phyloP scores from a whole-genome alignment of 306 rosid genomes.

The Ammopiptanthus mongolicus region DNA sequence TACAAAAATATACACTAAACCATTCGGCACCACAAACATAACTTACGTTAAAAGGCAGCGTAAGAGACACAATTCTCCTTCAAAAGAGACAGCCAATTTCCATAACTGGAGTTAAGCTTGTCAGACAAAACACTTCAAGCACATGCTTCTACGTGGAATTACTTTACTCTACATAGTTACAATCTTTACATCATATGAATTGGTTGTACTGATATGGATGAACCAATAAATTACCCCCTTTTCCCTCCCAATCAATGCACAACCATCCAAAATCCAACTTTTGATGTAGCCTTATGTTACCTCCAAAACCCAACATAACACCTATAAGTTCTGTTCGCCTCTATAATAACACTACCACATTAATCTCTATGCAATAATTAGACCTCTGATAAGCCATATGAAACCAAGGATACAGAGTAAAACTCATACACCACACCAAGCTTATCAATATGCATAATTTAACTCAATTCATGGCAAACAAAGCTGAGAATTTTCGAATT shows the following conservation, averaged over 20 bases:
- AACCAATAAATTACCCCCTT: slow-evolving; percentile 12
- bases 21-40: slow-evolving; percentile 46
- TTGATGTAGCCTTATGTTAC: not conserved
- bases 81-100: not conserved
- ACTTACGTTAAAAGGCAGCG: slow-evolving; percentile 29
- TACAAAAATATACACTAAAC: slow-evolving; percentile 31
- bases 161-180: not conserved
- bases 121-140: slow-evolving; percentile 5
- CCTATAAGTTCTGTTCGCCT: not conserved
- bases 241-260: slow-evolving; percentile 17
- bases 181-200: not conserved
- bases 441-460: slow-evolving; percentile 4
- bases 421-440: not conserved
- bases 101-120: not conserved
- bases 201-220: not conserved
- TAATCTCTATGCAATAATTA: not conserved
- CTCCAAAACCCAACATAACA: slow-evolving; percentile 4
- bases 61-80: not conserved
- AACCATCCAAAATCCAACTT: not conserved
- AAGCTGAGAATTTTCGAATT: slow-evolving; percentile 16
- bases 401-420: not conserved
- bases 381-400: not conserved
- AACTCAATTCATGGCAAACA: not conserved
- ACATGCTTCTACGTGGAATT: slow-evolving; percentile 11
- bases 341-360: not conserved